These are phyloP conservation scores for Trichoderma sp. DNA, from an alignment of 2,329 filamentous ascomycete genomes.

Conservation along the genomic window DNA sequence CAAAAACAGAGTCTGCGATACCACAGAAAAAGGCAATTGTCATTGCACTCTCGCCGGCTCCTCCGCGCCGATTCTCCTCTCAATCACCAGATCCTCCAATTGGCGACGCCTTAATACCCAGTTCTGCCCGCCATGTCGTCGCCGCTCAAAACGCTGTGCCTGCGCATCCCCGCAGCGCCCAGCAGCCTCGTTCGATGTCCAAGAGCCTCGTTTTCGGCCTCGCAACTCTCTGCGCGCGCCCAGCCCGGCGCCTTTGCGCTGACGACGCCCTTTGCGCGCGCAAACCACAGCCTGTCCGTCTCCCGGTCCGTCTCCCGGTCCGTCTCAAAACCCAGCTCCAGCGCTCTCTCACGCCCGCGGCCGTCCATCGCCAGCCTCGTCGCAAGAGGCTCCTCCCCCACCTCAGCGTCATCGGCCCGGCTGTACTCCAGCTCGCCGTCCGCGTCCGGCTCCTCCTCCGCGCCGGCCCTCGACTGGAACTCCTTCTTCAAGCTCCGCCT, in stretches of 20 bases:
- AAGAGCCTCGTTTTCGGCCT: constrained; percentile 31
- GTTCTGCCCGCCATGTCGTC: constrained; percentile 28
- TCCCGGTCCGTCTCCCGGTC: neutral
- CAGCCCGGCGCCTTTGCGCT: constrained; percentile 16
- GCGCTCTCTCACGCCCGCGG: neutral
- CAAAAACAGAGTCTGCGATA: neutral
- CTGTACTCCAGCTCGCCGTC: neutral
- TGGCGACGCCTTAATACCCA: neutral
- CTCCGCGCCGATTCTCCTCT: neutral
- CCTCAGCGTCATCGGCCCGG: neutral
- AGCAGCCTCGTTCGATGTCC: constrained; percentile 27
- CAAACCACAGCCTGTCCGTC: constrained; percentile 11
- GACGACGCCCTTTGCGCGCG: neutral
- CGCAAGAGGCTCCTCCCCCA: neutral
- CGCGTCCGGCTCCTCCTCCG: neutral
- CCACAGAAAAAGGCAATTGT: neutral
- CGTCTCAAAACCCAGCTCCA: neutral
- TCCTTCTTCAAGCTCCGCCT: constrained; percentile 88
- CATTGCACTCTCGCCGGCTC: neutral
- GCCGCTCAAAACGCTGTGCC: constrained; percentile 32
- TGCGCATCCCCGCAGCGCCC: constrained; percentile 30
- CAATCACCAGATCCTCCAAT: neutral
- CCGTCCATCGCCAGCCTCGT: constrained; percentile 15
- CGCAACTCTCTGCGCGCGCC: constrained; percentile 22
- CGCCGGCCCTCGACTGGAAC: constrained; percentile 69